A percentile compares a stretch with the other conserved stretches of the same genome.
Evolutionary conservation across 2,329 filamentous ascomycete genomes (phyloP).

Genomic region (Fusarium tanahbumbuense): DNA sequence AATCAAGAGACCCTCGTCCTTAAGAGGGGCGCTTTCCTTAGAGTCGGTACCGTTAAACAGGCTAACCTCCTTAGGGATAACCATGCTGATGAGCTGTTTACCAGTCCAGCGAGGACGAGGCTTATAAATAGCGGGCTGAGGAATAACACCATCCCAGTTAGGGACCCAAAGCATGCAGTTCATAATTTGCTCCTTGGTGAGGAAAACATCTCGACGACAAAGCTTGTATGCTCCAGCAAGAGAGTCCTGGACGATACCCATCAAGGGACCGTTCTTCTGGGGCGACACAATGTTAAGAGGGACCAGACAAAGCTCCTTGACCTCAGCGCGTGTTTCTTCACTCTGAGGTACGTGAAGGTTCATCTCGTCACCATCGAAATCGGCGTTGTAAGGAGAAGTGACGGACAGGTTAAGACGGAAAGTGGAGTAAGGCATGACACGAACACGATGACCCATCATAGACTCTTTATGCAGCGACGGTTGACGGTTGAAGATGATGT

Average conservation of each 20-base stretch:
- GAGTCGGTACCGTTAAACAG: slow-evolving; percentile 73
- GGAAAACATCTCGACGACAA: slow-evolving; percentile 89
- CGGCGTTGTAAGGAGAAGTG: slow-evolving; percentile 98
- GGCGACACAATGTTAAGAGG: slow-evolving; percentile 98
- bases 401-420: slow-evolving; percentile 98
- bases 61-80: slow-evolving; percentile 88
- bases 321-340: slow-evolving; percentile 94
- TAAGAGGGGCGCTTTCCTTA: slow-evolving; percentile 69
- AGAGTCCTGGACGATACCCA: slow-evolving; percentile 99
- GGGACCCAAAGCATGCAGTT: slow-evolving; percentile 98
- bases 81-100: slow-evolving; percentile 96
- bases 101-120: slow-evolving; percentile 95
- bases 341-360: slow-evolving; percentile 99
- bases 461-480: slow-evolving; percentile 99
- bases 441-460: slow-evolving; percentile 99
- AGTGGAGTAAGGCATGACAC: slow-evolving; percentile 98
- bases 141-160: slow-evolving; percentile 95
- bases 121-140: slow-evolving; percentile 92
- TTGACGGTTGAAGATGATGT: slow-evolving; percentile 99
- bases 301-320: slow-evolving; percentile 96
- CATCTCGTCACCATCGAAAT: slow-evolving; percentile 99
- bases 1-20: slow-evolving; percentile 84
- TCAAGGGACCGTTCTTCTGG: slow-evolving; percentile 94
- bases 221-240: slow-evolving; percentile 98
- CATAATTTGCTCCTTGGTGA: slow-evolving; percentile 93